Percentiles rank a stretch among this genome's conserved stretches.
Evolutionary conservation across 192 early-diverging fungal species (phyloP).

Genomic region (Gamsiella multidivaricata): DNA sequence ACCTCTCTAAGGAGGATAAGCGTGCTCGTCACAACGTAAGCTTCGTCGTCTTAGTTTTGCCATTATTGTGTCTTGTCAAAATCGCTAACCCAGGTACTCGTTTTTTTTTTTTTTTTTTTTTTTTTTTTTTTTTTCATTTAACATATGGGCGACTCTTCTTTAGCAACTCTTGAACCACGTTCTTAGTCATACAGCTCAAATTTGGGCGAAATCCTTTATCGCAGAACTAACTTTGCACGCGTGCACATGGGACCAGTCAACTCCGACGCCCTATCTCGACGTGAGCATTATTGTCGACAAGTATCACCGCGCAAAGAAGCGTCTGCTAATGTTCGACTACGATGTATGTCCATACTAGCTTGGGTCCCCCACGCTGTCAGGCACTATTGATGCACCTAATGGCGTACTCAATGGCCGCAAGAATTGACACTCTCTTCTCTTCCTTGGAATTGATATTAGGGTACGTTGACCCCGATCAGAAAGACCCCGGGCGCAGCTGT

Average conservation of each 20-base stretch:
- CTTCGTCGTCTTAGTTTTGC: background rate
- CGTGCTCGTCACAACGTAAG: slow-evolving; percentile 68
- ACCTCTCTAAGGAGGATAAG: slow-evolving; percentile 74
- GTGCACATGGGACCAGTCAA: slow-evolving; percentile 56
- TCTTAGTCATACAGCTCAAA: slow-evolving; percentile 81
- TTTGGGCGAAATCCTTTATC: slow-evolving; percentile 89
- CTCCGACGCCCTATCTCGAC: slow-evolving; percentile 59
- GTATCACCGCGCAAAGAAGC: slow-evolving; percentile 72
- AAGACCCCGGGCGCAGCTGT: slow-evolving; percentile 85
- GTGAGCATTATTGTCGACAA: slow-evolving; percentile 36
- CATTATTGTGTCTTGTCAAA: background rate
- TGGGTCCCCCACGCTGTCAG: too few species aligned
- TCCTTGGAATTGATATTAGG: slow-evolving; percentile 57
- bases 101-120: background rate
- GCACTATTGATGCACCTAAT: slow-evolving; percentile 6
- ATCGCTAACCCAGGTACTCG: background rate
- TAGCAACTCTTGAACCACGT: slow-evolving; percentile 86
- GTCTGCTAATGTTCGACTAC: slow-evolving; percentile 95
- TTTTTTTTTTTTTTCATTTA: background rate
- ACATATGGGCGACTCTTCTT: too few species aligned
- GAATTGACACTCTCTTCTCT: too few species aligned
- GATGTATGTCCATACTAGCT: too few species aligned
- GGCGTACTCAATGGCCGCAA: too few species aligned
- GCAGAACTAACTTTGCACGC: slow-evolving; percentile 73
- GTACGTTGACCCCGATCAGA: slow-evolving; percentile 92